Conservation (phyloP, 192 early-diverging fungal species). For the Coemansia sp. region DNA sequence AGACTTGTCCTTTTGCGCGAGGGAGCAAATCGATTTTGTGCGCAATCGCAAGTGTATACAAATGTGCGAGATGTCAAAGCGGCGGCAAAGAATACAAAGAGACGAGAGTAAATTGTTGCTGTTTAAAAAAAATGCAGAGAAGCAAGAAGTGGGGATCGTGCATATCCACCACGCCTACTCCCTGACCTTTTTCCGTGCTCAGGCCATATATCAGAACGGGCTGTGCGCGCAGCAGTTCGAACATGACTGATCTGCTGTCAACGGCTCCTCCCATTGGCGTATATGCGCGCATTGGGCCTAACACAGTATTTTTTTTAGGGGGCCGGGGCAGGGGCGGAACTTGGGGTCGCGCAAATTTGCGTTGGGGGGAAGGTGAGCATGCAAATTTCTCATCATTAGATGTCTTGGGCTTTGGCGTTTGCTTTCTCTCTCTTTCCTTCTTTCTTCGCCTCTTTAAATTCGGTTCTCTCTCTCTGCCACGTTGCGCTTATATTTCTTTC, state of each 20-base stretch:
- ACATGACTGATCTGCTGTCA: not conserved
- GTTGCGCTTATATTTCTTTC: constrained; percentile 1
- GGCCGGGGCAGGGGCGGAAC: not conserved
- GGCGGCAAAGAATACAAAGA: not conserved
- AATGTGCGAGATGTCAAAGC: constrained; percentile 3
- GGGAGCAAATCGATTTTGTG: not conserved
- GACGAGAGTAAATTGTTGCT: not conserved
- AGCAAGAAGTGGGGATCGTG: not conserved
- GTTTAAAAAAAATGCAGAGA: not conserved
- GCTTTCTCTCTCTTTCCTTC: not conserved
- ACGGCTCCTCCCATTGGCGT: not conserved
- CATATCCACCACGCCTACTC: not conserved
- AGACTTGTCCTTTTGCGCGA: constrained; percentile 9
- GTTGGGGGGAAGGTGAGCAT: constrained; percentile 6
- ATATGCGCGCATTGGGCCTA: not conserved
- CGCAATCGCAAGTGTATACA: not conserved
- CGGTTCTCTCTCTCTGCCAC: not conserved
- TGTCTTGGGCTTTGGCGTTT: not conserved
- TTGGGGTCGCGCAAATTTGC: constrained; percentile 1
- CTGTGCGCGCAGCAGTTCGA: not conserved
- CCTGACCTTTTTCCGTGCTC: not conserved
- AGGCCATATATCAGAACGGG: not conserved
- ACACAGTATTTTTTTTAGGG: not conserved
- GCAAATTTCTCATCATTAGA: not conserved
- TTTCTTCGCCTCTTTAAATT: constrained; percentile 5